phyloP scores from a whole-genome alignment of 2,329 filamentous ascomycete species.

The Trichoderma guizhouense region DNA sequence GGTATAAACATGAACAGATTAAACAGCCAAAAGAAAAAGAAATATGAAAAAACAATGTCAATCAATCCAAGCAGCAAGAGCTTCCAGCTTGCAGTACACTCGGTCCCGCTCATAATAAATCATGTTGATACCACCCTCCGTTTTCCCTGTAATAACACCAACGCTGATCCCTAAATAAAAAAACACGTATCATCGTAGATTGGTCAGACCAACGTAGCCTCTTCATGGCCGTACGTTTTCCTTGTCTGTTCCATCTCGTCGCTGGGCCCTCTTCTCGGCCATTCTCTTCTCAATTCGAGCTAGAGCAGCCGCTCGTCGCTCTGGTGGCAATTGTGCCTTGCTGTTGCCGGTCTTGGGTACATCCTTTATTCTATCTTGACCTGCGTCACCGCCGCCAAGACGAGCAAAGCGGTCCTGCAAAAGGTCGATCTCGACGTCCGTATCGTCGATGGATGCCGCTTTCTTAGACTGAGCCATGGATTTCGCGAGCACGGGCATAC shows the following conservation, averaged over 20 bases:
- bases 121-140: not conserved
- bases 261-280: conserved; percentile 45
- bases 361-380: not conserved
- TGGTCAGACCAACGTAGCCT: not conserved
- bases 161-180: conserved; percentile 19
- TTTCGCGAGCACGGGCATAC: conserved; percentile 29
- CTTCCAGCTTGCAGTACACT: not conserved
- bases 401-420: conserved; percentile 44
- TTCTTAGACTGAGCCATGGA: conserved; percentile 23
- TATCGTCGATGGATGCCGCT: conserved; percentile 23
- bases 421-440: conserved; percentile 42
- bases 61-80: conserved; percentile 11
- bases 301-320: conserved; percentile 52
- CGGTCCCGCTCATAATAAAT: not conserved
- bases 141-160: conserved; percentile 22
- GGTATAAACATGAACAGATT: not conserved
- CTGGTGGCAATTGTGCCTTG: conserved; percentile 45
- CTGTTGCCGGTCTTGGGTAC: conserved; percentile 30
- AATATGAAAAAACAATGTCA: not conserved
- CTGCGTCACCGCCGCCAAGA: conserved; percentile 39
- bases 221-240: conserved; percentile 47
- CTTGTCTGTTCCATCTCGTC: conserved; percentile 41
- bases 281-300: conserved; percentile 53
- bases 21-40: not conserved
- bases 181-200: not conserved